Evolutionary conservation across 805 yeast species (phyloP).

Genomic region (Yarrowia sp.): DNA sequence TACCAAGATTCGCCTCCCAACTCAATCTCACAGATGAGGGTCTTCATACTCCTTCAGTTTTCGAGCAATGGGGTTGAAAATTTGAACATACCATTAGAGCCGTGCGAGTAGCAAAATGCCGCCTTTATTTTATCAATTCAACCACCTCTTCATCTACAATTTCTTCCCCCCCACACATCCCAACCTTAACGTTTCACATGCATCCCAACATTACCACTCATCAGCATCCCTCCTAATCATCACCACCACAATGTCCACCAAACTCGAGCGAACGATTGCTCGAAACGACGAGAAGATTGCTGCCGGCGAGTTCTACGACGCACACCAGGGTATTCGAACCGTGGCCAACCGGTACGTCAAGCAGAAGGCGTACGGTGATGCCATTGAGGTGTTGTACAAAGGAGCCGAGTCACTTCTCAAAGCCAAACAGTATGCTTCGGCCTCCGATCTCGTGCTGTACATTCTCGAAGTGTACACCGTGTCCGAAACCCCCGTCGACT

Average conservation of each 20-base stretch:
- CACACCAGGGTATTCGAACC: constrained; percentile 92
- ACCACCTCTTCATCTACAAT: too few relatives aligned
- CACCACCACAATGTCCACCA: constrained; percentile 36
- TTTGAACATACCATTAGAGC: too few relatives aligned
- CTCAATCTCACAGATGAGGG: too few relatives aligned
- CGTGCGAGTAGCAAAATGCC: too few relatives aligned
- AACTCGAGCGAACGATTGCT: constrained; percentile 40
- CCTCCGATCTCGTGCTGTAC: constrained; percentile 76
- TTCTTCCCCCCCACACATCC: neutral
- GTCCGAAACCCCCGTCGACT: constrained; percentile 55
- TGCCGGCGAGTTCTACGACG: constrained; percentile 85
- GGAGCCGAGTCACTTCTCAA: constrained; percentile 73
- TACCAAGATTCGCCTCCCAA: too few relatives aligned
- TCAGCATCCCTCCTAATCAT: too few relatives aligned
- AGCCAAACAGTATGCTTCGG: constrained; percentile 78
- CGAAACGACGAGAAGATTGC: constrained; percentile 55
- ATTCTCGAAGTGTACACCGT: constrained; percentile 72
- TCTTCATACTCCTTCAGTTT: too few relatives aligned
- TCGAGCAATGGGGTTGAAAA: too few relatives aligned
- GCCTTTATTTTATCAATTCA: too few relatives aligned
- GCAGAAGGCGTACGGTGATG: constrained; percentile 68
- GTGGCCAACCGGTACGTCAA: constrained; percentile 84
- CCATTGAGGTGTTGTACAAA: constrained; percentile 73
- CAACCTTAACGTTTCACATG: constrained; percentile 9
- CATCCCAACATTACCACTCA: constrained; percentile 10